These are phyloP conservation scores for Eucalyptus tenuipes DNA, from an alignment of 345 rosid genomes.

Conservation along the genomic window DNA sequence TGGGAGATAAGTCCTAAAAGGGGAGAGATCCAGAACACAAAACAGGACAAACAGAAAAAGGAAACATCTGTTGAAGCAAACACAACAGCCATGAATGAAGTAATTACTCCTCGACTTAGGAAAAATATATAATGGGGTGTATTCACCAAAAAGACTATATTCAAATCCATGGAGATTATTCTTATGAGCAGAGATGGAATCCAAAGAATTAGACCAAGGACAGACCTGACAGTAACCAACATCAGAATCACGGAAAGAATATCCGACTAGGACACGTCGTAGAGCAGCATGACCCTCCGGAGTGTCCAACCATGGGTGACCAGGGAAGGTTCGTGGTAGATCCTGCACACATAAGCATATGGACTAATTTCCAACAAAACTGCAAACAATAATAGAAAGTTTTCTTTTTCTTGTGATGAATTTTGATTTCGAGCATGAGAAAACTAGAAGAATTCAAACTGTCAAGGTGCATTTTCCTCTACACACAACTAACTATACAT, in stretches of 20 bases:
- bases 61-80: background rate
- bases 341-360: constrained; percentile 35
- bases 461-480: background rate
- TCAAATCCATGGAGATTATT: background rate
- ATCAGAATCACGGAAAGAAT: constrained; percentile 98
- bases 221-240: constrained; percentile 99
- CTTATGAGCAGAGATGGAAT: background rate
- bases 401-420: background rate
- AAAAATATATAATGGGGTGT: background rate
- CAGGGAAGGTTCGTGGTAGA: constrained; percentile 95
- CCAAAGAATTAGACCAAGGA: background rate
- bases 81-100: background rate
- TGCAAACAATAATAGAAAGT: background rate
- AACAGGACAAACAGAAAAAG: background rate
- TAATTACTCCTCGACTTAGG: background rate
- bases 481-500: background rate
- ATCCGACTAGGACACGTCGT: constrained; percentile 88
- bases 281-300: constrained; percentile 94
- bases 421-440: background rate
- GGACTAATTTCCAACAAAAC: background rate
- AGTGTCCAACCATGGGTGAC: constrained; percentile 99
- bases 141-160: background rate
- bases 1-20: background rate
- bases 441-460: background rate
- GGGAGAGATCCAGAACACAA: background rate